Base-by-base conservation (phyloP, 495 filamentous ascomycete genomes). In the Recurvomyces mirabilis region DNA sequence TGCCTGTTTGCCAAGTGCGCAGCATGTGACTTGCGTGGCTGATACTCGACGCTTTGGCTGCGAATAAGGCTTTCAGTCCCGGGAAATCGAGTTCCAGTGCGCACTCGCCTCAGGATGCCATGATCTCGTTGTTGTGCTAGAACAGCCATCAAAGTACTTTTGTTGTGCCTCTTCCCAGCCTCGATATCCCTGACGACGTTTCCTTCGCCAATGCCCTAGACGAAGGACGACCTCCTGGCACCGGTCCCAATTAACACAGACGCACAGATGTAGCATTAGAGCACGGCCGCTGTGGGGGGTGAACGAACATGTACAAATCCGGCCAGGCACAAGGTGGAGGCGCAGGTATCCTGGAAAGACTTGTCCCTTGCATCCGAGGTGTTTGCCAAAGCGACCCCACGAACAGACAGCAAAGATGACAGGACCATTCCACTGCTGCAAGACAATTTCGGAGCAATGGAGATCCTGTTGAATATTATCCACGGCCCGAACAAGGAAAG, bases 381-480 rank as follows among this genome's bases (percentile, higher is more conserved):
- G 17, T 36, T 36, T 17, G 33, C 33, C 7, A 7, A 7, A 9
- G 33, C 10, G 15, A 36, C 7, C 33, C 17, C 17, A 12, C 9
- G 11, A 6, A 36, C 33, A 7, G 33, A 18, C 17, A 15, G 17
- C 15, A 36, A 36, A 36, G 33, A 36, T 15, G 17, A 36, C 7
- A 36, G 11, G 33, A 36, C 33, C 9, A 49, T 74, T 19, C 48
- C 54, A 23, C 51, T 68, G 19, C 54, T 57, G 0, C 38, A 51
- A 21, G 65, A 57, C 53, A 65, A 74, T 43, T 47, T 60, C 38
- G 54, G 63, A 5, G 70, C 71, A 0, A 47, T 75, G 19, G 49
- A 63, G 28, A 67, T 70, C 39, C 35, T 76, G 5, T 51, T 79
- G 43, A 64, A 69, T 19, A 61, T 69, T 13, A 62, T 78, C 15